Conservation (phyloP, 2,329 filamentous ascomycete species). For the Didymella arachidicola region DNA sequence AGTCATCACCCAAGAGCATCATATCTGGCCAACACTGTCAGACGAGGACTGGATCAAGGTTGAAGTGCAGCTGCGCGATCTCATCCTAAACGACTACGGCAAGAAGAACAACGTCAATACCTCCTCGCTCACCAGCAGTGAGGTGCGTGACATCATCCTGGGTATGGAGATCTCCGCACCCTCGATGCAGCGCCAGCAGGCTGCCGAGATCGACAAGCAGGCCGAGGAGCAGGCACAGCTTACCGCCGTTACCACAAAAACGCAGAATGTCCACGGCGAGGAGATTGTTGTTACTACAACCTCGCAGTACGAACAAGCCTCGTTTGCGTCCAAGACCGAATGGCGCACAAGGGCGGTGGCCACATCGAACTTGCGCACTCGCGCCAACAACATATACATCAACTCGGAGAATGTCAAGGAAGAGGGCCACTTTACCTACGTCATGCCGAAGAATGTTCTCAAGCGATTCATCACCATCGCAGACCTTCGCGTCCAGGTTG, state of each 20-base stretch:
- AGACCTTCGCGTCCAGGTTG: slow-evolving; percentile 94
- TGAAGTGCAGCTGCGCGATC: slow-evolving; percentile 92
- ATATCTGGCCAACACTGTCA: slow-evolving; percentile 94
- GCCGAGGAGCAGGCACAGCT: slow-evolving; percentile 96
- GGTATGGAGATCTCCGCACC: slow-evolving; percentile 99
- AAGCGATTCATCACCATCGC: slow-evolving; percentile 98
- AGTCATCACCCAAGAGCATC: slow-evolving; percentile 97
- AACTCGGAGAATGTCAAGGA: slow-evolving; percentile 92
- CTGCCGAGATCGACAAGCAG: slow-evolving; percentile 98
- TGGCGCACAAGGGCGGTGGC: slow-evolving; percentile 98
- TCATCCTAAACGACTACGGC: slow-evolving; percentile 97
- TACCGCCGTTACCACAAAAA: slow-evolving; percentile 97
- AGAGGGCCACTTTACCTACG: slow-evolving; percentile 88
- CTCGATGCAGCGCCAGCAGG: slow-evolving; percentile 97
- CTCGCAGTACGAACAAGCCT: slow-evolving; percentile 96
- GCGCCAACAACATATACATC: slow-evolving; percentile 98
- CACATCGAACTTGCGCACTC: slow-evolving; percentile 90
- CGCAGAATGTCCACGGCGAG: slow-evolving; percentile 94
- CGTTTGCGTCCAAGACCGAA: slow-evolving; percentile 97
- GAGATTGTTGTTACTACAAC: slow-evolving; percentile 99
- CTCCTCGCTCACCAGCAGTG: slow-evolving; percentile 92
- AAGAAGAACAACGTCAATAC: slow-evolving; percentile 99
- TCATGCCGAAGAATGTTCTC: slow-evolving; percentile 98
- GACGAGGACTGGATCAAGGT: slow-evolving; percentile 99
- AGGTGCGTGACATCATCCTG: slow-evolving; percentile 97